Percentiles rank a stretch among this genome's conserved stretches.
phyloP scores from a whole-genome alignment of 2,329 filamentous ascomycete genomes.

The Beauveria medogensis region DNA sequence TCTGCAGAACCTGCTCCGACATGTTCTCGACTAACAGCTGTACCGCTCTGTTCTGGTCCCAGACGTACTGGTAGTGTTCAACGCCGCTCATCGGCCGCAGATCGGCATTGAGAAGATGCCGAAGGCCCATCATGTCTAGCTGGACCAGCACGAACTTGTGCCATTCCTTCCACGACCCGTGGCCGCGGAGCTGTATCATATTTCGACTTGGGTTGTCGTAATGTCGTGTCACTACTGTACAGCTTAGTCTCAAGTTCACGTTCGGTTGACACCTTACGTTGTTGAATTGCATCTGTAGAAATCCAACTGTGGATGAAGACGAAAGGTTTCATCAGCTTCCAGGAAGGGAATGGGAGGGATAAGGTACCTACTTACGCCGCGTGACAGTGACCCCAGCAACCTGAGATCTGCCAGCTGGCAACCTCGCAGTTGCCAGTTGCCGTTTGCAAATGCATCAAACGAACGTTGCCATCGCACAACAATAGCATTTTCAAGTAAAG shows the following conservation, averaged over 20 bases:
- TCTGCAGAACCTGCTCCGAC: neutral
- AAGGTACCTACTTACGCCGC: too few relatives aligned
- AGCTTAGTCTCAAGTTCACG: too few relatives aligned
- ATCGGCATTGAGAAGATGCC: neutral
- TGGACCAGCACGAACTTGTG: conserved; percentile 1
- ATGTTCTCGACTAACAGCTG: neutral
- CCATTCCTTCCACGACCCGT: neutral
- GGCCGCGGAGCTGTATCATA: conserved; percentile 1
- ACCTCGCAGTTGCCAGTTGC: neutral
- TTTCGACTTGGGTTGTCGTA: neutral
- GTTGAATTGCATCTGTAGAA: too few relatives aligned
- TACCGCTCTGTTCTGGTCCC: neutral
- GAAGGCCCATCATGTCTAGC: neutral
- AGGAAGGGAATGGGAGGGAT: neutral
- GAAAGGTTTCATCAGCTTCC: too few relatives aligned
- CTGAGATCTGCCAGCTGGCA: neutral
- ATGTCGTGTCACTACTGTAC: neutral
- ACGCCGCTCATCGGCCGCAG: neutral
- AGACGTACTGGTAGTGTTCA: neutral
- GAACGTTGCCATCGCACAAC: neutral
- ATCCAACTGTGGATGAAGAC: too few relatives aligned
- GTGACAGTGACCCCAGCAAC: too few relatives aligned
- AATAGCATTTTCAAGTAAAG: neutral
- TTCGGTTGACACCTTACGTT: too few relatives aligned
- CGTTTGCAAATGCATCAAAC: neutral